Percentiles rank a stretch among this genome's conserved stretches.
Evolutionary conservation across 1,284 basidiomycete species (phyloP).

Genomic region (Phylloporus gajari): DNA sequence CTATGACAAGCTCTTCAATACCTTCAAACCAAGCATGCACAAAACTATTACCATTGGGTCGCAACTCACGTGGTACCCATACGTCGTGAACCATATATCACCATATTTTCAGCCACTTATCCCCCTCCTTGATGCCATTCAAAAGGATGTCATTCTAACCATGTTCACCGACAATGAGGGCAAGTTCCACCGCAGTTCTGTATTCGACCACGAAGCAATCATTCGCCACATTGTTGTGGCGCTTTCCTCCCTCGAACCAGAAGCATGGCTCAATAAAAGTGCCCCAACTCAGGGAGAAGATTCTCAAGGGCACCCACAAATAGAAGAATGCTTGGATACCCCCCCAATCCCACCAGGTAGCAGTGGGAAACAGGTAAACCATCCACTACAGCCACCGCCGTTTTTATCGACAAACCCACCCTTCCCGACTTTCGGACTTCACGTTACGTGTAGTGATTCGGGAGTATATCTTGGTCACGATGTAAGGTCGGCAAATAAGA

Average conservation of each 20-base stretch:
- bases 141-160: background rate
- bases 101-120: background rate
- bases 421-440: background rate
- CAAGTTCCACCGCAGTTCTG: background rate
- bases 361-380: background rate
- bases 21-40: background rate
- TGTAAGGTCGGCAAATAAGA: background rate
- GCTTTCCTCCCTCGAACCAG: background rate
- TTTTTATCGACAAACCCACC: background rate
- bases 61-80: background rate
- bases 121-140: background rate
- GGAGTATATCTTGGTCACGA: background rate
- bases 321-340: background rate
- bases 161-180: background rate
- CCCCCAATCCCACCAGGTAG: background rate
- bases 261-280: background rate
- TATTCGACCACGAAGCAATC: background rate
- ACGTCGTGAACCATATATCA: background rate
- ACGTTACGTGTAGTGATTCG: background rate
- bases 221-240: background rate
- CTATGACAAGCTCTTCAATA: slow-evolving; percentile 3
- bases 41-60: background rate
- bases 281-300: background rate
- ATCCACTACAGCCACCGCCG: background rate
- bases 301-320: background rate